phyloP scores from a whole-genome alignment of 1,139 yeast species.

The Pichia sp. region DNA sequence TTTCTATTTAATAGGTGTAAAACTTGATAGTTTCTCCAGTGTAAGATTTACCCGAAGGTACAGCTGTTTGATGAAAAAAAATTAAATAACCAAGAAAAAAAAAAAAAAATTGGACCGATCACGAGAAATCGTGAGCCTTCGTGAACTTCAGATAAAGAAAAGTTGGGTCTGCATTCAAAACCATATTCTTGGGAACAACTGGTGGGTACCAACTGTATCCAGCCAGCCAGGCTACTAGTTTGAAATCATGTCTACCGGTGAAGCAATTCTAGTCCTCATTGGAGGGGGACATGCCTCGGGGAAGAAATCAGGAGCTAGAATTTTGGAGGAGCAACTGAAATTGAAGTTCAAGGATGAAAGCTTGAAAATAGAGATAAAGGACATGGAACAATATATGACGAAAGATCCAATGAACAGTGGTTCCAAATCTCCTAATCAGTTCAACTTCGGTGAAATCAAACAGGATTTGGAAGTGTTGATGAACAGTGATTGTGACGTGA shows the following conservation, averaged over 20 bases:
- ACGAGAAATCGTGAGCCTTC: too few relatives aligned
- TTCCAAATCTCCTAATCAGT: slow-evolving; percentile 31
- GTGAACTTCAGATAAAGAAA: too few relatives aligned
- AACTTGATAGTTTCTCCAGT: too few relatives aligned
- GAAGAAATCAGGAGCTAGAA: slow-evolving; percentile 24
- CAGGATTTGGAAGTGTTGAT: slow-evolving; percentile 16
- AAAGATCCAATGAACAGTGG: slow-evolving; percentile 4
- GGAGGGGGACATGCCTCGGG: slow-evolving; percentile 33
- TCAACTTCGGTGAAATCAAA: slow-evolving; percentile 36
- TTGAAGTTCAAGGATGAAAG: slow-evolving; percentile 1
- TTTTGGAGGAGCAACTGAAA: slow-evolving; percentile 16
- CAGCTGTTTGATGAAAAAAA: too few relatives aligned
- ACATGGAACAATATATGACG: slow-evolving; percentile 31
- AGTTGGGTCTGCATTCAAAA: too few relatives aligned
- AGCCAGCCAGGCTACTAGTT: neutral
- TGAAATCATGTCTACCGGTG: neutral
- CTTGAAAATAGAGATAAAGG: slow-evolving; percentile 36
- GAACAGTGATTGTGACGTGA: slow-evolving; percentile 34
- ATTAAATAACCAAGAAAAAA: too few relatives aligned
- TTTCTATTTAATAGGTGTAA: neutral
- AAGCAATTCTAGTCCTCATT: slow-evolving; percentile 24
- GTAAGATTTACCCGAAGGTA: too few relatives aligned
- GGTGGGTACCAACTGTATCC: too few relatives aligned
- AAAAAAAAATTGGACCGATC: too few relatives aligned
- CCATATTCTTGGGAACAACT: too few relatives aligned